Evolutionary conservation across 495 filamentous ascomycete genomes (phyloP), one percentile per base, ranked within the genome.

Genomic region (Xylaria acuta): DNA sequence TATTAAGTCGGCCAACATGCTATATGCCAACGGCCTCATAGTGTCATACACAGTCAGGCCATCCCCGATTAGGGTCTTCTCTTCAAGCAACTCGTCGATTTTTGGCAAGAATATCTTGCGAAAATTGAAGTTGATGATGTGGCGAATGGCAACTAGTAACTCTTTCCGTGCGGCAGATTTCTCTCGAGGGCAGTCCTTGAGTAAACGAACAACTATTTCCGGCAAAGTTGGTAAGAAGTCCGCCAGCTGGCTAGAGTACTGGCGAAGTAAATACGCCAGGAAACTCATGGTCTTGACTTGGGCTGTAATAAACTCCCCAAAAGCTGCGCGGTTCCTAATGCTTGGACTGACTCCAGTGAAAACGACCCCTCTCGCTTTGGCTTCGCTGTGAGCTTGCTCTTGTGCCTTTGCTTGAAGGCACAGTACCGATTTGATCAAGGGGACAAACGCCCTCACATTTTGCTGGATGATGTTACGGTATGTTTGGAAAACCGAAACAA

Each of bases 231-330:
- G 92, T 62, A 99, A 83, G 77, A 98, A 99, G 75, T 98, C 97
- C 16, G 90, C 88, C 0, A 99, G 85, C 69, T 97, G 93, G 51
- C 92, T 89, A 22, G 94, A 90, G 79, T 97, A 97, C 49, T 94
- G 90, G 32, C 97, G 87, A 34, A 99, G 86, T 5, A 99, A 84
- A 80, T 98, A 99, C 0, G 97, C 97, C 74, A 99, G 81, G 77
- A 99, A 99, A 74, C 94, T 97, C 97, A 99, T 98, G 0, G 96
- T 98, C 86, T 99, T 99, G 54, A 99, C 96, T 81, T 99, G 97
- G 0, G 94, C 94, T 0, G 93, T 98, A 67, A 99, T 95, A 71
- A 99, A 95, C 71, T 99, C 97, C 2, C 97, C 97, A 84, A 98
- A 99, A 7, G 95, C 97, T 25, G 92, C 91, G 27, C 96, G 86